Conservation (phyloP, 306 rosid species). For the Carpinus fangiana region DNA sequence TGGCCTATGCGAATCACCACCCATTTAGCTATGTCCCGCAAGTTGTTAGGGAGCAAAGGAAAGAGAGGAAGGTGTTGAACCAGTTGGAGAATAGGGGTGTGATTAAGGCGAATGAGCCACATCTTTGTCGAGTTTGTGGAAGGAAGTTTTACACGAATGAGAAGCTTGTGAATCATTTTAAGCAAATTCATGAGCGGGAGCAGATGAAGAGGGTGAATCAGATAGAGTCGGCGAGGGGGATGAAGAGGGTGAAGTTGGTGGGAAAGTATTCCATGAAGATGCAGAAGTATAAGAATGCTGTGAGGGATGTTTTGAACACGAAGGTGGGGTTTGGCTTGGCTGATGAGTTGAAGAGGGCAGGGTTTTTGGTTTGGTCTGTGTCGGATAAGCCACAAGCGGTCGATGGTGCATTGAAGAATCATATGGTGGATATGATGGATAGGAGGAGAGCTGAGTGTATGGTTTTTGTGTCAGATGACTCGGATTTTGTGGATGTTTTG, state of each 20-base stretch:
- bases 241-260: slow-evolving; percentile 67
- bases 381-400: slow-evolving; percentile 55
- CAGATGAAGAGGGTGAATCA: slow-evolving; percentile 65
- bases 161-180: slow-evolving; percentile 78
- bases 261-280: slow-evolving; percentile 83
- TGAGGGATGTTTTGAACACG: slow-evolving; percentile 55
- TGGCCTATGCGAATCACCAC: slow-evolving; percentile 67
- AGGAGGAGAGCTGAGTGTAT: slow-evolving; percentile 58
- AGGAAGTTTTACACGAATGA: slow-evolving; percentile 64
- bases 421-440: slow-evolving; percentile 76
- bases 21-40: slow-evolving; percentile 54
- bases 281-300: slow-evolving; percentile 77
- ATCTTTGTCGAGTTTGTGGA: slow-evolving; percentile 77
- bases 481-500: slow-evolving; percentile 58
- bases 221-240: slow-evolving; percentile 76
- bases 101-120: slow-evolving; percentile 48
- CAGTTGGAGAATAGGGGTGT: slow-evolving; percentile 58
- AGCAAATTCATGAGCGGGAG: slow-evolving; percentile 71
- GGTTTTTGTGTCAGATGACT: slow-evolving; percentile 84
- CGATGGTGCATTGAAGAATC: slow-evolving; percentile 46
- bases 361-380: slow-evolving; percentile 60
- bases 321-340: slow-evolving; percentile 63
- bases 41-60: slow-evolving; percentile 48
- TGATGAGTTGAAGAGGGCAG: slow-evolving; percentile 67
- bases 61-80: slow-evolving; percentile 45